Evolutionary conservation across 2,329 filamentous ascomycete species (phyloP).

Genomic region (Boeremia exigua): DNA sequence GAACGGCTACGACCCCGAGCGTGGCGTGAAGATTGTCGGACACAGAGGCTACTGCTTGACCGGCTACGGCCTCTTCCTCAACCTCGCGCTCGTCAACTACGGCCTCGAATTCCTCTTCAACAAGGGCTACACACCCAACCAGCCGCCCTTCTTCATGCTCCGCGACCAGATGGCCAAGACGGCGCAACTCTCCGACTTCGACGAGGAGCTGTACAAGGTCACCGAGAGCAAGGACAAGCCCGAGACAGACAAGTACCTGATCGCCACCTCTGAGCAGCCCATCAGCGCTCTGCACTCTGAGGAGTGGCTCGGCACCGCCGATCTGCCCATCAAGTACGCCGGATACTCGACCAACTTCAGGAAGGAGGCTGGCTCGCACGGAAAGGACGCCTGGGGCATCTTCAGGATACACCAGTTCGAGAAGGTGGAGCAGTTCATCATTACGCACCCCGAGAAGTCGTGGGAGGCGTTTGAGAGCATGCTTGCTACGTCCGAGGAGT

Average conservation of each 20-base stretch:
- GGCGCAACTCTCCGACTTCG: conserved; percentile 94
- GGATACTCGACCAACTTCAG: conserved; percentile 96
- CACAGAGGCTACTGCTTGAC: conserved; percentile 93
- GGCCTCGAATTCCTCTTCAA: conserved; percentile 85
- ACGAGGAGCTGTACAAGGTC: conserved; percentile 98
- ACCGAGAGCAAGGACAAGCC: conserved; percentile 77
- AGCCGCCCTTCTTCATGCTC: conserved; percentile 73
- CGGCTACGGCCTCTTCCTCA: conserved; percentile 87
- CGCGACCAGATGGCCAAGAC: conserved; percentile 98
- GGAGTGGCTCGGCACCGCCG: conserved; percentile 85
- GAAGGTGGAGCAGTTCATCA: conserved; percentile 59
- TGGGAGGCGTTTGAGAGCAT: conserved; percentile 95
- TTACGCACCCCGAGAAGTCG: conserved; percentile 76
- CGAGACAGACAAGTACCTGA: conserved; percentile 77
- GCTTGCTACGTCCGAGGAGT: conserved; percentile 89
- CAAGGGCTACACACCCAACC: conserved; percentile 79
- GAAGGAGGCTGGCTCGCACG: conserved; percentile 90
- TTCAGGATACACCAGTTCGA: conserved; percentile 99
- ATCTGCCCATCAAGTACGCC: conserved; percentile 86
- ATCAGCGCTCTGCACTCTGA: conserved; percentile 91
- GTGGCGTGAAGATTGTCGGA: conserved; percentile 80
- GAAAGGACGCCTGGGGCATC: conserved; percentile 95
- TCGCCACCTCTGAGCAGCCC: conserved; percentile 91
- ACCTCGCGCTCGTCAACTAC: conserved; percentile 94
- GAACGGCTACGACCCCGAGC: conserved; percentile 90